Base-by-base conservation (phyloP, 192 early-diverging fungal species). In the Coemansia sp. region DNA sequence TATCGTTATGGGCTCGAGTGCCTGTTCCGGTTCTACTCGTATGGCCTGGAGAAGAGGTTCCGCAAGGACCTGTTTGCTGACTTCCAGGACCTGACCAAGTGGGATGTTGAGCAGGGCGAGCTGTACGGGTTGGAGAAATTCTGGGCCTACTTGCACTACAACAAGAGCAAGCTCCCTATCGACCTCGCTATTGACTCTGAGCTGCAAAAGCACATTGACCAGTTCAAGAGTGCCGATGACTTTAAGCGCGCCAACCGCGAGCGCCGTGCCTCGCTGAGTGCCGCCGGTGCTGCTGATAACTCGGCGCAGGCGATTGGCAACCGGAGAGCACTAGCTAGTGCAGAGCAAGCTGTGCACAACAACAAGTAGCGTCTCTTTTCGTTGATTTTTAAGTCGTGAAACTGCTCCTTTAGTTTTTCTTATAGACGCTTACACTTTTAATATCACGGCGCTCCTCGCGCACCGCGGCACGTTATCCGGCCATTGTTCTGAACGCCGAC, bases 1-100 rank as follows among this genome's bases (percentile, higher is more conserved):
- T 94, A 95, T 83, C 87, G 96, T 26, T 96, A 98, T 70, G 95
- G 95, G n/a, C 84, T 96, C 38, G 96, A 98, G 82, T 98, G 94
- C 76, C 77, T 98, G 60, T 98, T 95, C 92, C 91, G 94, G 41
- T 98, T 95, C 87, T 95, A 91, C 83, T 96, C 93, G 26, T 96
- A 98, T 74, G 94, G 96, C 20, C 82, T 98, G 55, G 94, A 96
- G 82, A 89, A 90, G 77, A 89, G 88, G 76, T 95, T 90, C 85
- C 88, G 91, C 43, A 78, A 82, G 65, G 93, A 95, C 33, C 66
- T 93, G 21, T 95, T 95, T 75, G 75, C 87, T 33, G 95, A 98
- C 69, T 96, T 98, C 77, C 89, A 95, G 82, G 85, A 85, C 1
- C 69, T 94, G 68, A 91, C 92, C 8, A 85, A 89, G 58, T 82